phyloP scores from a whole-genome alignment of 768 basidiomycete genomes.

The Suillus cothurnatus region DNA sequence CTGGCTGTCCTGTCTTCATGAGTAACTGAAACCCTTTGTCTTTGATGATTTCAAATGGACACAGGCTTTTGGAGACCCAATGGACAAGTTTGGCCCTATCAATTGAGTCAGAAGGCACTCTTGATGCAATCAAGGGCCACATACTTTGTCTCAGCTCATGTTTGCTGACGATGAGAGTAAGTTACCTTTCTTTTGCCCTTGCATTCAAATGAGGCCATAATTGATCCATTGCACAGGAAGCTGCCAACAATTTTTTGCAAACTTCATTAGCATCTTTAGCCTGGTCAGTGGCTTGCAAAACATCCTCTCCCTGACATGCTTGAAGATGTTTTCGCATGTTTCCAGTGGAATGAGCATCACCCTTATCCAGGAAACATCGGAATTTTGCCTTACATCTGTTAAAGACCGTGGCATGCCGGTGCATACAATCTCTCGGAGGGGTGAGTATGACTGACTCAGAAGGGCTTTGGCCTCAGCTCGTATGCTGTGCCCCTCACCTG shows the following conservation, averaged over 20 bases:
- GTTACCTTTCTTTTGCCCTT: conserved; percentile 32
- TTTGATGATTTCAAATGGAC: too few relatives aligned
- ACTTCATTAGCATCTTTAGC: not conserved
- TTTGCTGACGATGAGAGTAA: conserved; percentile 18
- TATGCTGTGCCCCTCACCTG: too few relatives aligned
- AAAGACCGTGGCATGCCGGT: too few relatives aligned
- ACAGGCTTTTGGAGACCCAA: too few relatives aligned
- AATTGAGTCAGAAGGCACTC: too few relatives aligned
- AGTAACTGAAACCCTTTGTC: too few relatives aligned
- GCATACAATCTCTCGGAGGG: too few relatives aligned
- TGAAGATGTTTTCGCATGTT: conserved; percentile 31
- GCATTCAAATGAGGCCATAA: conserved; percentile 30
- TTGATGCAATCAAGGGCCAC: accelerated
- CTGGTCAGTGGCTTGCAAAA: conserved; percentile 16
- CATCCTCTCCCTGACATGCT: conserved; percentile 35
- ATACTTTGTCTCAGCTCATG: too few relatives aligned
- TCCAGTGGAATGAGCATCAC: conserved; percentile 19
- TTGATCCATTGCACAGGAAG: conserved; percentile 25
- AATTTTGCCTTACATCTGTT: not conserved
- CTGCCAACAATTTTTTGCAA: conserved; percentile 21
- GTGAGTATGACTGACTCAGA: too few relatives aligned
- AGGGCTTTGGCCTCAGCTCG: too few relatives aligned
- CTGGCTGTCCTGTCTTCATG: too few relatives aligned
- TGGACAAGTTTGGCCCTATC: too few relatives aligned
- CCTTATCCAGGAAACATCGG: not conserved